Base-by-base conservation (phyloP, 768 basidiomycete genomes). In the Pleurotus citrinopileatus region DNA sequence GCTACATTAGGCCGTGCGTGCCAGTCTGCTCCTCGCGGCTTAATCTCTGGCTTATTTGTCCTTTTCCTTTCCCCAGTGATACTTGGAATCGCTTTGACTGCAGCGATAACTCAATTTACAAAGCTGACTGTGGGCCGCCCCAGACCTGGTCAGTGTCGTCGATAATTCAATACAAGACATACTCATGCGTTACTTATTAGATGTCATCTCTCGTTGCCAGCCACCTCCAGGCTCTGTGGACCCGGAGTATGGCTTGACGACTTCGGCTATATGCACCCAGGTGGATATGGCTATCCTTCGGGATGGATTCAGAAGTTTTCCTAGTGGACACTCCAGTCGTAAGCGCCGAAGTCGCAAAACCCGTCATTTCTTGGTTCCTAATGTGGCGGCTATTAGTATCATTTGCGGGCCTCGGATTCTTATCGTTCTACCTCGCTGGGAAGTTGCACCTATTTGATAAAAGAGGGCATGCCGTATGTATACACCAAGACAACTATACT, bases 241-340 rank as follows among this genome's bases (percentile, higher is more conserved):
- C 62, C 81, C 85, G 4, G 64, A 76, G 1, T 96, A 81, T 59
- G 89, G 91, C 0, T 73, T 98, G 6, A 83, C 86, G 0, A 83
- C 77, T n/a, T 81, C 78, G 50, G 76, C 80, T 4, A 84, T 96
- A 51, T 99, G 97, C 68, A 91, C 91, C 1, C 86, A 87, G 61
- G 75, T 81, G 3, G 70, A 89, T 58, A 60, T 66, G 15, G 58
- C 63, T 6, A 77, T 86, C 23, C 67, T 94, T 59, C 71, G 75
- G 25, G 92, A 96, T 70, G 95, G 94, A 1, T 98, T 92, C 74
- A 81, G 90, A 60, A 94, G 92, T 64, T 97, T 98, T 68, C 89
- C 88, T 12, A 92, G 90, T 52, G 95, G 95, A 1, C 94, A 97
- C 69, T 87, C 92, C 2, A 93, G 91, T 60, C 57, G 93, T 94